Percentiles rank a stretch among this genome's conserved stretches.
These are phyloP conservation scores for Acidiella bohemica DNA, from an alignment of 495 filamentous ascomycete genomes.

Conservation along the genomic window DNA sequence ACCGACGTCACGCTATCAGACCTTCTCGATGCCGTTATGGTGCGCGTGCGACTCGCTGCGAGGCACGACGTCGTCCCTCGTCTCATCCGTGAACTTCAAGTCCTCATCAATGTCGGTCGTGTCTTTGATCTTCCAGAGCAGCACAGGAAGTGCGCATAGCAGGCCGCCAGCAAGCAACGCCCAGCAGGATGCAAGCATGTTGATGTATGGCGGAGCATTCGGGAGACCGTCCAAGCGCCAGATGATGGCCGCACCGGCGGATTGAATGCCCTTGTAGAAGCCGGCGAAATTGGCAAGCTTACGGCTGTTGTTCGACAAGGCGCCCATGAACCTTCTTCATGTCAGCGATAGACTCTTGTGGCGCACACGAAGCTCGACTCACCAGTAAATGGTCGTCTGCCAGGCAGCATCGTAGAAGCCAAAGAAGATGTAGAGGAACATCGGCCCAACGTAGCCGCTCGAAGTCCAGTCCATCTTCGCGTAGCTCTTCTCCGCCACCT, in stretches of 20 bases:
- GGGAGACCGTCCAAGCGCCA: conserved; percentile 56
- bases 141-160: conserved; percentile 62
- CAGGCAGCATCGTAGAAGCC: conserved; percentile 81
- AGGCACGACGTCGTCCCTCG: conserved; percentile 21
- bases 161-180: conserved; percentile 58
- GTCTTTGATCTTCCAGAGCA: conserved; percentile 67
- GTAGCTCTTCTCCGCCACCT: conserved; percentile 21
- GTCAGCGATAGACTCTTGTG: conserved; percentile 20
- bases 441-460: conserved; percentile 57
- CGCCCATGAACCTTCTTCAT: conserved; percentile 67
- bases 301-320: conserved; percentile 77
- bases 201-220: conserved; percentile 42
- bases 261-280: conserved; percentile 96
- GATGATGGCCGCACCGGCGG: conserved; percentile 77
- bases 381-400: conserved; percentile 84
- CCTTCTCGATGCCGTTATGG: conserved; percentile 3
- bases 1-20: not conserved
- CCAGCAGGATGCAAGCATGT: conserved; percentile 45
- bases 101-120: conserved; percentile 60
- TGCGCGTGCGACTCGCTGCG: too few relatives aligned
- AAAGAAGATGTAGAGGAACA: conserved; percentile 91
- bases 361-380: too few relatives aligned
- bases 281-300: conserved; percentile 87
- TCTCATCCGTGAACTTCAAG: conserved; percentile 73
- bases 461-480: conserved; percentile 50